These are phyloP conservation scores for Venturiaceae sp. DNA, from an alignment of 2,329 filamentous ascomycete genomes.

Conservation along the genomic window DNA sequence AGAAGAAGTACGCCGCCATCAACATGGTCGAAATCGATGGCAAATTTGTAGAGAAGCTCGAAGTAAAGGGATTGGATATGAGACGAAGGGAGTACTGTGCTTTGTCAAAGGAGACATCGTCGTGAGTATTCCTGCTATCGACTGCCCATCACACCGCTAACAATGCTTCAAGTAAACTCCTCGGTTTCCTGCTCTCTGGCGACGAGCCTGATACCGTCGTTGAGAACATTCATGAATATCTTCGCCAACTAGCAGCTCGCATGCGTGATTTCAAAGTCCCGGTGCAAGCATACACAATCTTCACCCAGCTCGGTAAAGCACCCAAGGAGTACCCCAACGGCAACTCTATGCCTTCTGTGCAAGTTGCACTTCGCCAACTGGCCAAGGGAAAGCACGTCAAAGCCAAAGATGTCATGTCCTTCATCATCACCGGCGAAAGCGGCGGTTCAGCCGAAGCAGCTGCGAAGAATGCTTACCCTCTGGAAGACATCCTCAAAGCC, in stretches of 20 bases:
- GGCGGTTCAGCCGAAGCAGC: slow-evolving; percentile 57
- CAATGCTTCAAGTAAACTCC: slow-evolving; percentile 47
- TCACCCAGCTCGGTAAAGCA: slow-evolving; percentile 91
- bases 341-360: slow-evolving; percentile 92
- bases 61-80: slow-evolving; percentile 98
- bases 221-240: slow-evolving; percentile 84
- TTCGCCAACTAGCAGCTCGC: slow-evolving; percentile 71
- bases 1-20: slow-evolving; percentile 98
- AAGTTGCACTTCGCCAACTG: slow-evolving; percentile 84
- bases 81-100: slow-evolving; percentile 93
- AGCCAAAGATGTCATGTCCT: slow-evolving; percentile 92
- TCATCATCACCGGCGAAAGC: slow-evolving; percentile 70
- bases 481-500: slow-evolving; percentile 72
- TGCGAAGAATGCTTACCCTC: slow-evolving; percentile 81
- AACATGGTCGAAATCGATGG: slow-evolving; percentile 85
- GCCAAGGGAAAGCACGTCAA: slow-evolving; percentile 80
- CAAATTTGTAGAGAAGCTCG: slow-evolving; percentile 87
- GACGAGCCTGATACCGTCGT: slow-evolving; percentile 85
- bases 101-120: slow-evolving; percentile 89
- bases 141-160: neutral
- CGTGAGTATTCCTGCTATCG: slow-evolving; percentile 24
- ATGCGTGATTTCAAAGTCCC: slow-evolving; percentile 76
- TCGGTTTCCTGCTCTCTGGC: slow-evolving; percentile 92
- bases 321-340: slow-evolving; percentile 91
- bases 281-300: slow-evolving; percentile 87